phyloP scores from a whole-genome alignment of 352 stramenopile genomes.

The Globisporangium iwayamae region DNA sequence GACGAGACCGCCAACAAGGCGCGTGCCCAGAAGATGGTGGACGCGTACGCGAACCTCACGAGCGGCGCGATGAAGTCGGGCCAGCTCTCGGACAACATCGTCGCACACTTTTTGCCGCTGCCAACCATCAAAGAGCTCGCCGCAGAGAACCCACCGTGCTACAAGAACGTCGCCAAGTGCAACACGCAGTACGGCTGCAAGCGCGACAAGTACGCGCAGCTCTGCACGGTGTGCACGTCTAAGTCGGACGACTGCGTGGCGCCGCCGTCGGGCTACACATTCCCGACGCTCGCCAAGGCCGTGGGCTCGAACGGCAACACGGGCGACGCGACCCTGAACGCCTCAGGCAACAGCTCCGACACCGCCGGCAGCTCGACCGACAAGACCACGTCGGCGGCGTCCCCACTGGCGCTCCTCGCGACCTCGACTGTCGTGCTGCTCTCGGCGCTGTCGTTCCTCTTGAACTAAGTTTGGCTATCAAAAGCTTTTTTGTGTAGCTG shows the following conservation, averaged over 20 bases:
- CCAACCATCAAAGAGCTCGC: slow-evolving; percentile 42
- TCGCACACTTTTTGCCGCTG: slow-evolving; percentile 50
- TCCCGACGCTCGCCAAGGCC: slow-evolving; percentile 44
- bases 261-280: slow-evolving; percentile 40
- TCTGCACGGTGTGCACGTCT: slow-evolving; percentile 59
- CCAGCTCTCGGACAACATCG: slow-evolving; percentile 26
- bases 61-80: slow-evolving; percentile 33
- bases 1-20: slow-evolving; percentile 48
- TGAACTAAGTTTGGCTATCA: background rate
- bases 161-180: slow-evolving; percentile 59
- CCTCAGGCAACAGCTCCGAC: slow-evolving; percentile 6
- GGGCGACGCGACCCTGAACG: slow-evolving; percentile 22
- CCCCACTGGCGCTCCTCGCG: background rate
- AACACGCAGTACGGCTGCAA: slow-evolving; percentile 50
- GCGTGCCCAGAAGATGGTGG: slow-evolving; percentile 45
- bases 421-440: background rate
- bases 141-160: slow-evolving; percentile 61
- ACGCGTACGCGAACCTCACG: slow-evolving; percentile 53
- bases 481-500: background rate
- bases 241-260: slow-evolving; percentile 37
- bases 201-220: slow-evolving; percentile 56
- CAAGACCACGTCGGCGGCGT: background rate
- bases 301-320: slow-evolving; percentile 47
- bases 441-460: slow-evolving; percentile 2
- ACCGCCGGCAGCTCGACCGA: slow-evolving; percentile 1